Conservation (phyloP, 371 early-diverging fungal species). For the Mucor ambiguus region DNA sequence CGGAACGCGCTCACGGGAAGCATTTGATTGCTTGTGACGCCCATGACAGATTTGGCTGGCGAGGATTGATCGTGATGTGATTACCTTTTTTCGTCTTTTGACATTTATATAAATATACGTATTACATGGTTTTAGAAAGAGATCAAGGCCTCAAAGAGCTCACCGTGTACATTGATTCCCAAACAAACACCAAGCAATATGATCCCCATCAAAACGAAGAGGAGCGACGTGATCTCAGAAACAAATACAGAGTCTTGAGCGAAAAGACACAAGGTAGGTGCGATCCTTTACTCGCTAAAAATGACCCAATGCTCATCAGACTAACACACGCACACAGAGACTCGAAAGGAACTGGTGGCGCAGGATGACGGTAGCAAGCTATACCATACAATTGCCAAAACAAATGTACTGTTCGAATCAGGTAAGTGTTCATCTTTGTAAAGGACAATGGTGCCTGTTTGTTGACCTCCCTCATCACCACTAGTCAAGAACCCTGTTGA, state of each 20-base stretch:
- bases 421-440: constrained; percentile 31
- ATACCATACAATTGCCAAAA: constrained; percentile 39
- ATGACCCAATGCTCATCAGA: background rate
- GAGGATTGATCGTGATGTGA: background rate
- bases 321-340: constrained; percentile 22
- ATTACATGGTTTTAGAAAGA: constrained; percentile 1
- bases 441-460: background rate
- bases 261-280: constrained; percentile 44
- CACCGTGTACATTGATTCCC: constrained; percentile 15
- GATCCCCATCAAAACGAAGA: constrained; percentile 52
- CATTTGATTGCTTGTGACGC: background rate
- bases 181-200: constrained; percentile 31
- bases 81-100: background rate
- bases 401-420: constrained; percentile 57
- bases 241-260: constrained; percentile 54
- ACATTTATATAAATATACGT: background rate
- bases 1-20: background rate
- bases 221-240: constrained; percentile 53
- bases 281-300: no score
- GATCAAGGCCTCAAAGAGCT: constrained; percentile 21
- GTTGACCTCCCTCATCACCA: background rate
- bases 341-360: constrained; percentile 54
- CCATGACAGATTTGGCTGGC: background rate
- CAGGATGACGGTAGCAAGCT: constrained; percentile 32
- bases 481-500: constrained; percentile 79